Conservation (phyloP, 139 green algal genomes). For the Volvox africanus region DNA sequence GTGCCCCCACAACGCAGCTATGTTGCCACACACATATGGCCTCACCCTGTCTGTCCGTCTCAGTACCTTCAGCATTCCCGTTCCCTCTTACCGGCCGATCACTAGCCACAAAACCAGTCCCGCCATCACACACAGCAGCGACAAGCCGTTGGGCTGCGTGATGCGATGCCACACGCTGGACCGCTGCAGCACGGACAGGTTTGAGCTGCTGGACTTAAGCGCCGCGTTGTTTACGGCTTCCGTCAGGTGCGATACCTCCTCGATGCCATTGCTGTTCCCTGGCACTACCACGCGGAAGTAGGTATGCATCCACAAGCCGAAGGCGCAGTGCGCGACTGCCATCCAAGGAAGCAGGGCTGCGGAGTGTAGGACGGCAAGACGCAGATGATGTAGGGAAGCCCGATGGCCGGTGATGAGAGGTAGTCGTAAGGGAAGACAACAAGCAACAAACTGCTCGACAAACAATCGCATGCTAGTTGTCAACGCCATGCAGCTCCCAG, state of each 20-base stretch:
- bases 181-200: conserved; percentile 3
- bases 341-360: conserved; percentile 66
- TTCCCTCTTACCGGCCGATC: conserved; percentile 42
- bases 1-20: too few relatives aligned
- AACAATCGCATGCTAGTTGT: too few relatives aligned
- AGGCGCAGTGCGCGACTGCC: conserved; percentile 57
- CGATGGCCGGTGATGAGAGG: too few relatives aligned
- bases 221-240: conserved; percentile 8
- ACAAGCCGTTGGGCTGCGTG: conserved; percentile 65
- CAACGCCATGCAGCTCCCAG: too few relatives aligned
- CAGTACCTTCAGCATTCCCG: too few relatives aligned
- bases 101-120: conserved; percentile 61
- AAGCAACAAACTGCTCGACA: too few relatives aligned
- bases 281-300: conserved; percentile 59
- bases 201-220: not conserved
- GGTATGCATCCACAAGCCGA: conserved; percentile 74
- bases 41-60: too few relatives aligned
- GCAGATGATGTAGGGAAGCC: too few relatives aligned
- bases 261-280: not conserved
- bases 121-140: conserved; percentile 57
- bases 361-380: not conserved
- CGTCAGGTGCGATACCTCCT: not conserved
- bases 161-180: conserved; percentile 49
- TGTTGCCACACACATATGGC: too few relatives aligned
- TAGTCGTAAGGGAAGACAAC: too few relatives aligned